These are phyloP conservation scores for Neoarthrinium moseri DNA, from an alignment of 2,329 filamentous ascomycete genomes.

Conservation along the genomic window DNA sequence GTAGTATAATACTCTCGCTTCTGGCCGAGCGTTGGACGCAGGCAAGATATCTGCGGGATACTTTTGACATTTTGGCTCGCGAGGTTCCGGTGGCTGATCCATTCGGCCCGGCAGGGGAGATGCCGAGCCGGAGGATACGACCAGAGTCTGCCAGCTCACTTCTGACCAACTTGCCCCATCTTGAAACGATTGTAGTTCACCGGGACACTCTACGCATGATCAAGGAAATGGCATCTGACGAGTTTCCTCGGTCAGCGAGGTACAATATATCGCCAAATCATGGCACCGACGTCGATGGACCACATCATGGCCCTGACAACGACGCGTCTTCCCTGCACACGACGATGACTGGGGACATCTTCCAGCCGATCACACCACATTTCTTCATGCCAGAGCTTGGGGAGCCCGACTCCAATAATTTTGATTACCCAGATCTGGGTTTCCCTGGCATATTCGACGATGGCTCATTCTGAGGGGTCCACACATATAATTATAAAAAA, in stretches of 20 bases:
- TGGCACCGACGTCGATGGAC: too few species aligned
- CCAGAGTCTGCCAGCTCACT: too few species aligned
- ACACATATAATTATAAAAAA: background rate
- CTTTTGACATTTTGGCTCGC: conserved; percentile 30
- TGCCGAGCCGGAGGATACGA: background rate
- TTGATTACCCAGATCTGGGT: conserved; percentile 5
- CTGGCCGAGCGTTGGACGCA: conserved; percentile 34
- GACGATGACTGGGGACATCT: conserved; percentile 10
- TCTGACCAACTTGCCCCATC: conserved; percentile 2
- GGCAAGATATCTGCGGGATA: conserved; percentile 30
- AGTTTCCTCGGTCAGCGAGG: conserved; percentile 10
- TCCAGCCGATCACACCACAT: conserved; percentile 9
- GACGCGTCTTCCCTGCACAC: conserved; percentile 7
- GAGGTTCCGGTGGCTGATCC: conserved; percentile 18
- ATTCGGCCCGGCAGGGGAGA: conserved; percentile 5
- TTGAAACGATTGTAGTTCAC: conserved; percentile 15
- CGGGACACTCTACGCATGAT: conserved; percentile 18
- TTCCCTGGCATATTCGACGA: conserved; percentile 9
- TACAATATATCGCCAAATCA: too few species aligned
- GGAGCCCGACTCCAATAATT: background rate
- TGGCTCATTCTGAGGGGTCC: background rate
- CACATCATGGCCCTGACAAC: background rate
- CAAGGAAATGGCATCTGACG: conserved; percentile 14
- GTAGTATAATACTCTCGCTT: conserved; percentile 32
- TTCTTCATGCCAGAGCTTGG: conserved; percentile 3